Conservation (phyloP, 148 eudicot genomes). For the Chenopodium quinoa region DNA sequence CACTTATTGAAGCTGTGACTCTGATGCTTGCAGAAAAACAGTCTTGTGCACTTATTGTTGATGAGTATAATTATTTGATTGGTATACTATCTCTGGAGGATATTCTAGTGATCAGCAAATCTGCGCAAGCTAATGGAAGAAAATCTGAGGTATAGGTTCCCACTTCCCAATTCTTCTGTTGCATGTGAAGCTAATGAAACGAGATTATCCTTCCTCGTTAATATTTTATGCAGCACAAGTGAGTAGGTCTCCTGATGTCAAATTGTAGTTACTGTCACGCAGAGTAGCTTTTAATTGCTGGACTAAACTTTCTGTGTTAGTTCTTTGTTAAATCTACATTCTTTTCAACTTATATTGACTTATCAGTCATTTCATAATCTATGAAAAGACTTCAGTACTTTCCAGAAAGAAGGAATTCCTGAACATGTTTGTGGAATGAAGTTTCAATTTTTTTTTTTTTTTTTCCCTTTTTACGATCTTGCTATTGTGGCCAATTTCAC, state of each 20-base stretch:
- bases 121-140: slow-evolving; percentile 34
- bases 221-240: too few species aligned
- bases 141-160: slow-evolving; percentile 47
- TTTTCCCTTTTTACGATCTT: too few species aligned
- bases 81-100: slow-evolving; percentile 59
- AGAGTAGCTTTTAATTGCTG: neutral
- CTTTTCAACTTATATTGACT: too few species aligned
- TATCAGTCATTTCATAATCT: too few species aligned
- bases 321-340: neutral
- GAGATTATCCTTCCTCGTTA: neutral
- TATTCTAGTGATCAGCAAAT: slow-evolving; percentile 57
- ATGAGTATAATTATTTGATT: slow-evolving; percentile 44
- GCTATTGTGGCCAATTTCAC: too few species aligned
- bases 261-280: neutral
- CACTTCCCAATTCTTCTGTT: neutral
- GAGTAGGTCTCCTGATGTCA: neutral
- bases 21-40: slow-evolving; percentile 82
- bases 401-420: too few species aligned
- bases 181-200: neutral
- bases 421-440: too few species aligned
- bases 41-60: slow-evolving; percentile 63
- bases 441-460: too few species aligned
- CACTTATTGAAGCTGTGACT: slow-evolving; percentile 52
- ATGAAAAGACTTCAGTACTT: too few species aligned
- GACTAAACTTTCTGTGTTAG: neutral